phyloP scores from a whole-genome alignment of 257 asterid species.

The Catharanthus roseus region DNA sequence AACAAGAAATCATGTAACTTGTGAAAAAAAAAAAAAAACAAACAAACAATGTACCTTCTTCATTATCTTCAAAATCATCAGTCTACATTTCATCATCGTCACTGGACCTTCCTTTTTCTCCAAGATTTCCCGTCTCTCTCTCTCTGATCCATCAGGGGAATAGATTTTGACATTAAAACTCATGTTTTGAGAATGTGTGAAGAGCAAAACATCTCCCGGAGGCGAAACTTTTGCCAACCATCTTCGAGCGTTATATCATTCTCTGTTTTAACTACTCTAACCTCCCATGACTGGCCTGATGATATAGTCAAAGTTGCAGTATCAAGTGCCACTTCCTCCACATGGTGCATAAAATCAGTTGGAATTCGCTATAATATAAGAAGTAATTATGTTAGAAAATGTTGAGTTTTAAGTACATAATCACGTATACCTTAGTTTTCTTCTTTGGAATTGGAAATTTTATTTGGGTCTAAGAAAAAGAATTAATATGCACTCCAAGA shows the following conservation, averaged over 20 bases:
- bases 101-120: not conserved
- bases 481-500: no score
- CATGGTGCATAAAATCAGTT: not conserved
- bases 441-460: no score
- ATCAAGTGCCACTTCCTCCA: not conserved
- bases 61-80: no score
- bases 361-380: constrained; percentile 2
- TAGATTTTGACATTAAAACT: not conserved
- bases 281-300: not conserved
- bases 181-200: not conserved
- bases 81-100: no score
- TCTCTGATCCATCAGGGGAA: not conserved
- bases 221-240: not conserved
- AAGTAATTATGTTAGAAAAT: not conserved
- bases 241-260: not conserved
- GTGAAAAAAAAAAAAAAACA: no score
- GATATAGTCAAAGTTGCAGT: not conserved
- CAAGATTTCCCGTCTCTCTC: no score
- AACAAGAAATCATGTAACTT: no score
- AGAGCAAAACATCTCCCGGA: not conserved
- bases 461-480: no score
- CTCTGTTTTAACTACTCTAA: not conserved
- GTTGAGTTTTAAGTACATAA: not conserved
- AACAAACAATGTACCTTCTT: no score
- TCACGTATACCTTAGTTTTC: no score